Base-by-base conservation (phyloP, 2,329 filamentous ascomycete species). In the Ceratocystis colombiana region DNA sequence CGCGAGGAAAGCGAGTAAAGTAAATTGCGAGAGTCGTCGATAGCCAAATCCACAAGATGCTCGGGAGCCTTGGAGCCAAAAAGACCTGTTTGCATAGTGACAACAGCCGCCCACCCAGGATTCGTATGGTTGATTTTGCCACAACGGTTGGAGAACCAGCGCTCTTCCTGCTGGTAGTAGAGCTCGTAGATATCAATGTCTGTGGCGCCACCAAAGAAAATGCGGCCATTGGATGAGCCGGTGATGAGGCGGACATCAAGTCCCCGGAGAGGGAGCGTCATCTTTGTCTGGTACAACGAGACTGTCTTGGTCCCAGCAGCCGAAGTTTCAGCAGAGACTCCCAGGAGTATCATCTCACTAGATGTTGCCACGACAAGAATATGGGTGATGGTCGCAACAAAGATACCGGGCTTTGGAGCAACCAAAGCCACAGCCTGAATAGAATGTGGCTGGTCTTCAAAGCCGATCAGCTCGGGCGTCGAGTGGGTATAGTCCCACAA, bases 401-500 rank as follows among this genome's bases (percentile, higher is more conserved):
- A 99, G 44, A 99, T 94, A 28, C 90, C 90, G 0, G 85, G 79
- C 71, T 92, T 89, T 6, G 94, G 94, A 63, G 86, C 84, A 12
- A 95, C 88, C 61, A 99, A 82, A 71, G 90, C 91, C 55, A 99
- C 89, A n/a, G 89, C 86, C 53, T 90, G 91, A 71, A 99, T 97
- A 70, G 86, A 90, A 74, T 95, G 86, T 5, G 86, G 81, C 75
- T 93, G 88, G 71, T 96, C 91, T 74, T 97, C 93, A 72, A 89
- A 96, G 20, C 93, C 93, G 70, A 96, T 88, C 53, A 96, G 80
- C 73, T 96, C 89, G 4, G 93, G 90, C 71, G 93, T 90, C n/a
- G 89, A 86, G 73, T 90, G 84, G 5, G 91, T 96, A 75, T 96
- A 99, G 76, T 99, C 93, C 95, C 95, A 99, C 17, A 99, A 81